Conservation (phyloP, 306 rosid genomes). For the Vigna radiata region DNA sequence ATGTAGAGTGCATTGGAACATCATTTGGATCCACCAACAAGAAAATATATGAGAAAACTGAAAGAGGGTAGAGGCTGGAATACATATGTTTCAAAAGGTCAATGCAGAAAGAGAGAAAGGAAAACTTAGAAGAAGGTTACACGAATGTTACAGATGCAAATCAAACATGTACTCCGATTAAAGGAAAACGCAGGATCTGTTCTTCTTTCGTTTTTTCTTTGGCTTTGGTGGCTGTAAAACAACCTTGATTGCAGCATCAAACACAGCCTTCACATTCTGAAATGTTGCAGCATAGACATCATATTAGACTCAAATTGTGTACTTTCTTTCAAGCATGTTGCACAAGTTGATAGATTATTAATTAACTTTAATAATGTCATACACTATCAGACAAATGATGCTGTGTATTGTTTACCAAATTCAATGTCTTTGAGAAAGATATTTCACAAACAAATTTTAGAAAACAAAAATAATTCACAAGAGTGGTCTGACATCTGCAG, state of each 20-base stretch:
- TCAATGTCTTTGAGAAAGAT: background rate
- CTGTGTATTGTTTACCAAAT: background rate
- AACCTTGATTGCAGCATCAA: constrained; percentile 62
- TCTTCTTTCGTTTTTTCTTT: constrained; percentile 60
- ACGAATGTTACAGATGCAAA: constrained; percentile 42
- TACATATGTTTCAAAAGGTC: constrained; percentile 45
- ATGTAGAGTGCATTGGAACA: constrained; percentile 39
- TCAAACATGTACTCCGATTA: constrained; percentile 42
- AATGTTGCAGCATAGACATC: constrained; percentile 33
- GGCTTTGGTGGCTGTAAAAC: constrained; percentile 61
- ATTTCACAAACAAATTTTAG: background rate
- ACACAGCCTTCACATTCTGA: constrained; percentile 61
- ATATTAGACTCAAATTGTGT: constrained; percentile 14
- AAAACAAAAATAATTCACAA: background rate
- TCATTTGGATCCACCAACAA: constrained; percentile 10
- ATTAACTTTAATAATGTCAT: background rate
- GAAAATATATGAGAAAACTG: constrained; percentile 5
- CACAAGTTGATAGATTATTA: background rate
- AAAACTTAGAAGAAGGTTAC: constrained; percentile 30
- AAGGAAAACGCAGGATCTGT: constrained; percentile 52
- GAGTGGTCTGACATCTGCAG: background rate
- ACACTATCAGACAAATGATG: background rate
- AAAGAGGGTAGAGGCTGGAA: constrained; percentile 27
- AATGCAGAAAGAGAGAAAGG: background rate
- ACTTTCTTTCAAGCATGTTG: background rate